phyloP scores from a whole-genome alignment of 352 stramenopile species.

The Plasmopara muralis region DNA sequence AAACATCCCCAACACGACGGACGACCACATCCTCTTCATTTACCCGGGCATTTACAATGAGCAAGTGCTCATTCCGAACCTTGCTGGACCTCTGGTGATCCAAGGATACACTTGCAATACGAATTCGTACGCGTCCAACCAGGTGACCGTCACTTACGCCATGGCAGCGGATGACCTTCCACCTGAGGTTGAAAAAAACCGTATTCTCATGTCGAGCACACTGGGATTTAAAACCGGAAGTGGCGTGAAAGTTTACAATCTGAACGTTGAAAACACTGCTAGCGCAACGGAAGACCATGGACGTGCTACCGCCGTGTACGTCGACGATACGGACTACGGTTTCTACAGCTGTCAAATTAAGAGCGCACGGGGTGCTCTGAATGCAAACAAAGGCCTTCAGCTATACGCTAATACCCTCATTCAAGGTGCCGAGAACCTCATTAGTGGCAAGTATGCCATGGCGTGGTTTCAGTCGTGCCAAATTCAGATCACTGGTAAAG shows the following conservation, averaged over 20 bases:
- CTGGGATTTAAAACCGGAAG: slow-evolving; percentile 11
- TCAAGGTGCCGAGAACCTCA: slow-evolving; percentile 15
- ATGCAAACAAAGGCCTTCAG: slow-evolving; percentile 18
- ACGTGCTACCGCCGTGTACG: slow-evolving; percentile 19
- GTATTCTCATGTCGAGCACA: slow-evolving; percentile 11
- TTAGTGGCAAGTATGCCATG: slow-evolving; percentile 15
- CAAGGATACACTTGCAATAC: slow-evolving; percentile 16
- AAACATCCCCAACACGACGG: slow-evolving; percentile 16
- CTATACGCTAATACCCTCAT: slow-evolving; percentile 19
- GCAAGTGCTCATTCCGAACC: slow-evolving; percentile 10
- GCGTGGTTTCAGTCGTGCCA: slow-evolving; percentile 11
- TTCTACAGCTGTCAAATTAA: slow-evolving; percentile 2
- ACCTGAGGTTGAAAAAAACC: neutral
- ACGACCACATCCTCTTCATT: slow-evolving; percentile 11
- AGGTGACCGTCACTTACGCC: slow-evolving; percentile 11
- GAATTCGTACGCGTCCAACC: slow-evolving; percentile 10
- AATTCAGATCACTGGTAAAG: slow-evolving; percentile 20
- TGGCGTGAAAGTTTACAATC: slow-evolving; percentile 14
- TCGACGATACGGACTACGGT: slow-evolving; percentile 22
- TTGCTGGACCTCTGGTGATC: slow-evolving; percentile 9
- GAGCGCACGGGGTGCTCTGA: slow-evolving; percentile 18
- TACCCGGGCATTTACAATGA: slow-evolving; percentile 13
- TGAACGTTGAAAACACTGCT: slow-evolving; percentile 18
- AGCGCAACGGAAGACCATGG: slow-evolving; percentile 21
- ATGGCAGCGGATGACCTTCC: slow-evolving; percentile 11